Percentiles rank a stretch among this genome's conserved stretches.
These are phyloP conservation scores for Cladorrhinum samala DNA, from an alignment of 495 filamentous ascomycete species.

Conservation along the genomic window DNA sequence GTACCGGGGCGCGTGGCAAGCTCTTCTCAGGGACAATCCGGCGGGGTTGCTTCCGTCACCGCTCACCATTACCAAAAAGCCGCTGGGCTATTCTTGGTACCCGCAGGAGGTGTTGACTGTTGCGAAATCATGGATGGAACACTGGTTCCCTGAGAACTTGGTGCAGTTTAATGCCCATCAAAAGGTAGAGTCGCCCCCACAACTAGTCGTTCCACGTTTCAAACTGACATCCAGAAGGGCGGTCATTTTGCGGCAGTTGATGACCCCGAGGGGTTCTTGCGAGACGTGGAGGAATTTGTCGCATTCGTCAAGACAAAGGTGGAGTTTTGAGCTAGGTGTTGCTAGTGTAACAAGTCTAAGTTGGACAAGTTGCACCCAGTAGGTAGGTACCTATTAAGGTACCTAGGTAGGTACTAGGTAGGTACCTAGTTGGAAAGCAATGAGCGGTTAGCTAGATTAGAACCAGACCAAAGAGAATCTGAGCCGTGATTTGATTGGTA, in stretches of 20 bases:
- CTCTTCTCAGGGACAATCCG: not conserved
- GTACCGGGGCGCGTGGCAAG: constrained; percentile 12
- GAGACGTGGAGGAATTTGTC: constrained; percentile 54
- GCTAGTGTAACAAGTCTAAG: not conserved
- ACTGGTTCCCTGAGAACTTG: not conserved
- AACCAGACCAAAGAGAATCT: too few species aligned
- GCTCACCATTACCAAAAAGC: not conserved
- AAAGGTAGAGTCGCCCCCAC: constrained; percentile 17
- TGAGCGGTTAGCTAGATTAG: too few species aligned
- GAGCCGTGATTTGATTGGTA: too few species aligned
- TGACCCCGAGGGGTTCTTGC: constrained; percentile 44
- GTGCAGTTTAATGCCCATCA: constrained; percentile 27
- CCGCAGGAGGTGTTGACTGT: not conserved
- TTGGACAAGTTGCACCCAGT: not conserved
- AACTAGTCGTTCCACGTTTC: not conserved
- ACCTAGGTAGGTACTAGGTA: too few species aligned
- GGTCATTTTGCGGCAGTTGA: constrained; percentile 61
- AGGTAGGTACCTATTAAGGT: too few species aligned
- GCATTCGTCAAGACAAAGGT: constrained; percentile 5
- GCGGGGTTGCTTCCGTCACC: not conserved
- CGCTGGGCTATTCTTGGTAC: not conserved
- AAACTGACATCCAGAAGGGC: constrained; percentile 40
- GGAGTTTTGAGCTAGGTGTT: too few species aligned
- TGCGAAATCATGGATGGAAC: not conserved
- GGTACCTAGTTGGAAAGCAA: too few species aligned